Base-by-base conservation (phyloP, 371 early-diverging fungal species). In the Rhizopus arrhizus region DNA sequence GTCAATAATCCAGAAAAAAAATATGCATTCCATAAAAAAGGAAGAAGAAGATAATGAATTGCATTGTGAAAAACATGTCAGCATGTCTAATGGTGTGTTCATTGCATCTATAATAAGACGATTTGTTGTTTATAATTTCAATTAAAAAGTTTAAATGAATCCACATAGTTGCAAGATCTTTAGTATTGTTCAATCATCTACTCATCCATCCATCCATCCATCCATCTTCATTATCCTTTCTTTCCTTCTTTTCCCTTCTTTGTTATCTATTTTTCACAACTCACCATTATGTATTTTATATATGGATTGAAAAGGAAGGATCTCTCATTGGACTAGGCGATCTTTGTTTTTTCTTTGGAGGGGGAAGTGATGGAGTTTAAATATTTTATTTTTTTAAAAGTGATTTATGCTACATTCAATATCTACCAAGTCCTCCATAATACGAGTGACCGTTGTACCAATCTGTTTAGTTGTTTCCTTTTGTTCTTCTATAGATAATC, bases 391-490 rank as follows among this genome's bases (percentile, higher is more conserved):
- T 60, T 35, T 38, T 73, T 80, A 95, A 69, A 95, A 91, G 63
- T 89, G 87, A 59, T 91, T 91, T 9, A 85, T 83, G 12, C 89
- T 85, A 45, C 73, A 70, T 51, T 83, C 75, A 52, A 89, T 81
- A 32, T 89, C 91, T 33, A 89, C 79, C 52, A 95, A 77, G 68
- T 94, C 95, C 46, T 93, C 90, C 82, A 94, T 79, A 56, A 95
- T 88, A 10, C 91, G 73, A 43, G 92, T 85, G 3, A 87, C 85
- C 8, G 84, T 89, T 4, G 93, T 91, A 59, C 96, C 96, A 49
- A 95, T 91, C 62, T 91, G 91, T 64, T 91, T 91, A 0, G 95
- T 92, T 60, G 93, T 84, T 61, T 94, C 95, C 33, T 80, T 78
- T 73, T 96, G 95, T 46, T 86, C 80, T 34, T 78, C 75, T 3